Evolutionary conservation across 306 rosid species (phyloP), one percentile per base, ranked within the genome.

Genomic region (Hylodesmum podocarpum): DNA sequence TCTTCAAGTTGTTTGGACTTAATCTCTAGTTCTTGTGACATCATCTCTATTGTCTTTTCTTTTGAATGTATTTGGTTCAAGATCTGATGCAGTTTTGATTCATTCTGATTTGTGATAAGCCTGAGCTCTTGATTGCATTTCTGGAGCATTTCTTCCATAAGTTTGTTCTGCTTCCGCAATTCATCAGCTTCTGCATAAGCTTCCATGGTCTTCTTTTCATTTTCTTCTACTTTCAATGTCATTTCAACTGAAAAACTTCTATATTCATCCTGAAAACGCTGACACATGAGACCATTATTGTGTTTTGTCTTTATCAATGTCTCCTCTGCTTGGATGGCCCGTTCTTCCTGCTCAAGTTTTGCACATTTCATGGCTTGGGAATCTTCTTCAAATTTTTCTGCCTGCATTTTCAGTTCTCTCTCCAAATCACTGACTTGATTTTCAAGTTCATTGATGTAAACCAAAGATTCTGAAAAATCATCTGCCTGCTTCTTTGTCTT

Each of bases 371-470:
- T 78, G 54, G 88, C 84, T 72, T 87, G 68, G 19, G 89, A 73
- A 31, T 88, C 88, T 18, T 72, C 83, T 82, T 90, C 82, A 54
- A 81, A 91, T 31, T 84, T 83, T 25, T 79, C 87, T 39, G 87
- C 90, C 80, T 92, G 96, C 28, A 59, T 72, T 79, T 77, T 88
- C 80, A 89, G 77, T 76, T 91, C 96, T 73, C 76, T 84, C 83
- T 84, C 96, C 85, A 89, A 81, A 66, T 29, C 66, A 58, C 39
- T 2, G 64, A 72, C 83, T 85, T 81, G 36, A 91, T 51, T 84
- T 78, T 95, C 97, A 73, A 95, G 97, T 70, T 95, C 97, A 81
- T 88, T 67, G 80, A 88, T 91, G 61, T 78, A 89, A 68, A 77
- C 80, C 87, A 86, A 83, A 69, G 88, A 86, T 29, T 76, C 89